Base-by-base conservation (phyloP, 805 yeast genomes). In the Pichia exigua region DNA sequence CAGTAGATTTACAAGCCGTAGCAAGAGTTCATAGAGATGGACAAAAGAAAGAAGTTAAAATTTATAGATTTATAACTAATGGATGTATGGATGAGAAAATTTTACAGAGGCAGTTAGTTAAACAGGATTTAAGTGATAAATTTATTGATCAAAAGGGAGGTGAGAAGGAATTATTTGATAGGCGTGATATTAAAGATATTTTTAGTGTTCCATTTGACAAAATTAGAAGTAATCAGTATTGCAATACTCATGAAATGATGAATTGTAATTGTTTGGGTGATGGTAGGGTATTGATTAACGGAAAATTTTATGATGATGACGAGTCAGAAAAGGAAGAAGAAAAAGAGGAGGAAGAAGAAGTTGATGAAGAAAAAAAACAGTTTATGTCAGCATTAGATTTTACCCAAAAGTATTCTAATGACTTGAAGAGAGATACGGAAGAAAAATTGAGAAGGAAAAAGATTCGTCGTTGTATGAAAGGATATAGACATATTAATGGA, bases 21-120 rank as follows among this genome's bases (percentile, higher is more conserved):
- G 96, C 97, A 1, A 72, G 99, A 56, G 83, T 94, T 8, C 96
- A 92, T 63, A 74, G 99, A 60, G 97, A 92, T 65, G 99, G 99
- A 0, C 99, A 94, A 64, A 78, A 68, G 46, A 76, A 69, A 45
- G 88, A 88, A 0, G 94, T 90, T 12, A 84, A 72, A 62, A 82
- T 92, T 30, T 94, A 94, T 63, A 74, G 99, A 57, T 66, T 94
- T 20, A 68, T 94, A 43, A 85, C 96, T 0, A 82, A 95, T 0
- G 99, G 98, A 0, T 82, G 91, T 50, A 85, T 90, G 38, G 99
- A 94, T 64, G 99, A 94, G 64, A 92, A 91, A 68, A 91, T 94
- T 4, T 83, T 86, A 54, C 98, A 94, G 64, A 73, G 99, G 20
- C 99, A 94, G 65, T 70, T 91, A 49, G 83, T 88, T 74, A 94